Base-by-base conservation (phyloP, 306 rosid genomes). In the Prunus mira region DNA sequence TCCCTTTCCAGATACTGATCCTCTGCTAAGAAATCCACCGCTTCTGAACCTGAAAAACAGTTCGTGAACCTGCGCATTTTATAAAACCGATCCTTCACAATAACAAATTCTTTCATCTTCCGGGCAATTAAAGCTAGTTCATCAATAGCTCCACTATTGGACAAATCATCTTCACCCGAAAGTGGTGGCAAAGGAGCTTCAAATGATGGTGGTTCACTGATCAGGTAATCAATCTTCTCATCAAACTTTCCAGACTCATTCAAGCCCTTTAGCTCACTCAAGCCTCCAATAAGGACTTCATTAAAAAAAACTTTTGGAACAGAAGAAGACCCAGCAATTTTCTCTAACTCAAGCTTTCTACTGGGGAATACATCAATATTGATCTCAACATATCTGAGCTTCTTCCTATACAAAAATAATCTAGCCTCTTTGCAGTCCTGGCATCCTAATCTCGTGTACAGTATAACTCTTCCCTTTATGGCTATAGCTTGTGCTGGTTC, bases 1-100 rank as follows among this genome's bases (percentile, higher is more conserved):
- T 67, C 89, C 82, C 91, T 90, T 86, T 91, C 98, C 87, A 94
- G 84, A 85, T 91, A 94, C 74, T 94, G 98, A 86, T 94, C 97
- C 79, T 91, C 96, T 49, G 96, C 92, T 76, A 94, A 82, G 86
- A 94, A 91, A 79, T 94, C 89, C 76, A 91, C 87, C 57, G 96
- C 98, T 76, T 91, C 95, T 50, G 95, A 91, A 55, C 93, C 95
- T 20, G 84, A 79, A 81, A 94, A 94, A 87, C 94, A 85, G 72
- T 73, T 85, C 28, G 86, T 87, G 78, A 90, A 90, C 86, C 91
- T 82, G 47, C 95, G 95, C 89, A 91, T 85, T 81, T 92, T 94
- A 81, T 78, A 70, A 78, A 90, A 87, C n/a, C 91, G 85, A 74
- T 94, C 97, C 86, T 86, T 91, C 70, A 85, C 87, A 46, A 74